phyloP scores from a whole-genome alignment of 164 flowering plant species.

The Saururus chinensis region DNA sequence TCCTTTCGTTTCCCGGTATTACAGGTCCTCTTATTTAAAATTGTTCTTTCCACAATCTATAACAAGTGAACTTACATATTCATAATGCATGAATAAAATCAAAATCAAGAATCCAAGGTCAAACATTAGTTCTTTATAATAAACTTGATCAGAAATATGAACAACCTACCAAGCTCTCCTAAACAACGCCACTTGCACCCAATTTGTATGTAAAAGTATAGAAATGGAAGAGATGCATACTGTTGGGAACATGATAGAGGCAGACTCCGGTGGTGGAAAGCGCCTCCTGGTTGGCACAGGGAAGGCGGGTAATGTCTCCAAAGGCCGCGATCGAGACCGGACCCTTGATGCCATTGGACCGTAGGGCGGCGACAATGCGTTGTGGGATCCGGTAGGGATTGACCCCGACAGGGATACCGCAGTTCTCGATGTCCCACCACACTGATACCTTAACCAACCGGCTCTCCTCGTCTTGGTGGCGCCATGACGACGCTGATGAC shows the following conservation, averaged over 20 bases:
- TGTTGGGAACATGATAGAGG: slow-evolving; percentile 57
- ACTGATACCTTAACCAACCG: slow-evolving; percentile 65
- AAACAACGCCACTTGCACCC: too few relatives aligned
- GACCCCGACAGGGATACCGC: slow-evolving; percentile 38
- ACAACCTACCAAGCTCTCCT: too few relatives aligned
- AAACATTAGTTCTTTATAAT: background rate
- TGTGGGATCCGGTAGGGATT: slow-evolving; percentile 42
- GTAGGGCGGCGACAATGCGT: slow-evolving; percentile 45
- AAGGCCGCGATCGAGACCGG: slow-evolving; percentile 72
- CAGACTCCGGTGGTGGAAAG: slow-evolving; percentile 61
- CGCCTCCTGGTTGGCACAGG: slow-evolving; percentile 54
- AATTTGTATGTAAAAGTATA: background rate
- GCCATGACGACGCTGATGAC: background rate
- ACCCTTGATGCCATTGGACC: slow-evolving; percentile 75
- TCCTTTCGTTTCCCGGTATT: too few relatives aligned
- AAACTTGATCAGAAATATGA: too few relatives aligned
- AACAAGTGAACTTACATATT: background rate
- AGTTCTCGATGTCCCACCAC: slow-evolving; percentile 98
- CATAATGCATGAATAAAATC: background rate
- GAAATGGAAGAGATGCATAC: slow-evolving; percentile 14
- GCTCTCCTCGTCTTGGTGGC: slow-evolving; percentile 27
- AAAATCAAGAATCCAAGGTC: background rate
- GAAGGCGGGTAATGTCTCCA: slow-evolving; percentile 62
- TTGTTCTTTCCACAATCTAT: background rate
- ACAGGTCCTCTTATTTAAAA: too few relatives aligned